These are phyloP conservation scores for Croton setiger DNA, from an alignment of 441 rosid genomes.

Conservation along the genomic window DNA sequence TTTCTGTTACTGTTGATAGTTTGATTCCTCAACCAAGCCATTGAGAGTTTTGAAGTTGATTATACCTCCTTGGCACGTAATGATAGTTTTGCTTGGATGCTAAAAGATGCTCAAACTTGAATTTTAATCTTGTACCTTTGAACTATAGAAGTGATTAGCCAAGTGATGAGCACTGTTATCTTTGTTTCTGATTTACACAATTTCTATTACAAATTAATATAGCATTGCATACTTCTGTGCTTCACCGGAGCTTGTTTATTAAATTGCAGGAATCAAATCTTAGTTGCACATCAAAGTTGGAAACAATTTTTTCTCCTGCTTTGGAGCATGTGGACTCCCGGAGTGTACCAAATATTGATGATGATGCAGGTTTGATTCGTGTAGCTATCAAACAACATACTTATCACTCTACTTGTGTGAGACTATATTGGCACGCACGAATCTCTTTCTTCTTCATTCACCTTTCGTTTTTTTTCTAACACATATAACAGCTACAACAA, in stretches of 20 bases:
- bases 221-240: not conserved
- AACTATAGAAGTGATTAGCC: not conserved
- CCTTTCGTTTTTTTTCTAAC: not conserved
- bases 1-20: not conserved
- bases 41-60: not conserved
- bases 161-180: not conserved
- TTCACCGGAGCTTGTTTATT: constrained; percentile 13
- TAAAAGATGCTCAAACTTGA: not conserved
- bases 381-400: not conserved
- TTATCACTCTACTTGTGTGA: not conserved
- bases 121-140: not conserved
- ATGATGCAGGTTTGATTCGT: constrained; percentile 34
- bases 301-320: constrained; percentile 64
- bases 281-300: constrained; percentile 36
- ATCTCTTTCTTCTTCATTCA: not conserved
- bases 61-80: not conserved
- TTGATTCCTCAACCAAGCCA: not conserved
- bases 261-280: constrained; percentile 43
- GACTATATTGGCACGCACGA: not conserved
- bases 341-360: constrained; percentile 30
- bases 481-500: not conserved
- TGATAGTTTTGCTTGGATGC: not conserved
- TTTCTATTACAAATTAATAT: not conserved
- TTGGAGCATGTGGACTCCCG: constrained; percentile 42
- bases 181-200: not conserved